Percentiles rank a stretch among this genome's conserved stretches.
Conservation (phyloP, 768 basidiomycete genomes). For the Lentinula boryana region DNA sequence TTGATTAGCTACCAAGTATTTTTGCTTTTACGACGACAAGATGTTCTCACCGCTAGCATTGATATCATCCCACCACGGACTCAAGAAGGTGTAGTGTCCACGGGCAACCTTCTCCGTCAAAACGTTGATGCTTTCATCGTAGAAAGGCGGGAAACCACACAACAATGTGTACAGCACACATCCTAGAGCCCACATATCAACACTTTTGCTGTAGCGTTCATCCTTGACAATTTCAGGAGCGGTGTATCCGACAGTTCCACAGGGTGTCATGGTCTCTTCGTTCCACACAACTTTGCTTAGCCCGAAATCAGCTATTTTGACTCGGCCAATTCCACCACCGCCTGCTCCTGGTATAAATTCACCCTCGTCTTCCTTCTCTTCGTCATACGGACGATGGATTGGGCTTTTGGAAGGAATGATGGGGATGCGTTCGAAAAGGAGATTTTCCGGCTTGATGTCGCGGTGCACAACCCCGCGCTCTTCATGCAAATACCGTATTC, state of each 20-base stretch:
- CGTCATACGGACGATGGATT: conserved; percentile 83
- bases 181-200: conserved; percentile 99
- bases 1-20: neutral
- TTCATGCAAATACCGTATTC: conserved; percentile 93
- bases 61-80: conserved; percentile 99
- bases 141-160: conserved; percentile 97
- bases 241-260: conserved; percentile 99
- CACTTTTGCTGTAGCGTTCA: conserved; percentile 92
- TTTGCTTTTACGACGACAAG: neutral
- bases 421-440: conserved; percentile 90
- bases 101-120: conserved; percentile 97
- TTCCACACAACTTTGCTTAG: conserved; percentile 98
- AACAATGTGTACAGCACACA: conserved; percentile 98
- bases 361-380: conserved; percentile 98
- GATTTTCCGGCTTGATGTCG: conserved; percentile 98
- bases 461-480: conserved; percentile 98
- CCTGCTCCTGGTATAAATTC: conserved; percentile 90
- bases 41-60: conserved; percentile 57
- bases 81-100: conserved; percentile 97
- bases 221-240: conserved; percentile 99
- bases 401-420: conserved; percentile 80
- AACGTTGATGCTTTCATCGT: conserved; percentile 97
- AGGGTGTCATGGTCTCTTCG: conserved; percentile 98
- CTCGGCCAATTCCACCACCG: conserved; percentile 94
- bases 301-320: conserved; percentile 99